phyloP scores from a whole-genome alignment of 2,329 filamentous ascomycete species.

The Aspergillus costaricaensis region DNA sequence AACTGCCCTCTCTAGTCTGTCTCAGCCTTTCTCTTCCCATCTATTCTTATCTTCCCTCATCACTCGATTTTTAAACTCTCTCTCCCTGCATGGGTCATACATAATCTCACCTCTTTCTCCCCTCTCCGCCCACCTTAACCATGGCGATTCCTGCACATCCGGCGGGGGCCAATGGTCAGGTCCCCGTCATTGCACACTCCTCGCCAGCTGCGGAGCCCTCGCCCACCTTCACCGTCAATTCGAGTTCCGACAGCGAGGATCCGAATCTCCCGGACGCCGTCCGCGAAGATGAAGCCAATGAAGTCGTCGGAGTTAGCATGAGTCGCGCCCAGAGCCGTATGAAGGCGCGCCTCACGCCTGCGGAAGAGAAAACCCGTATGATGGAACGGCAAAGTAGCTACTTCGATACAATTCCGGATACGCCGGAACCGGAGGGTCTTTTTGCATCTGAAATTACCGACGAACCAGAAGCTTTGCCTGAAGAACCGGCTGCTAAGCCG shows the following conservation, averaged over 20 bases:
- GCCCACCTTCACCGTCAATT: conserved; percentile 16
- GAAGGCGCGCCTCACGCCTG: conserved; percentile 59
- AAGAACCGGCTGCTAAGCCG: conserved; percentile 9
- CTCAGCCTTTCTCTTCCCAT: background rate
- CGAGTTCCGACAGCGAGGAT: conserved; percentile 38
- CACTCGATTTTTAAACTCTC: background rate
- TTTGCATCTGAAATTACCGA: conserved; percentile 34
- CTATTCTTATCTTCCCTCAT: conserved; percentile 1
- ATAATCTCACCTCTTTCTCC: background rate
- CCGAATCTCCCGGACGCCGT: conserved; percentile 22
- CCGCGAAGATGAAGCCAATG: conserved; percentile 39
- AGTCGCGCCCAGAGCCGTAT: conserved; percentile 58
- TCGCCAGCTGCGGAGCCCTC: conserved; percentile 1
- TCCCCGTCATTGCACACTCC: background rate
- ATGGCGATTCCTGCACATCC: background rate
- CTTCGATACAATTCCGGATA: conserved; percentile 46
- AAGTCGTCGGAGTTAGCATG: conserved; percentile 61
- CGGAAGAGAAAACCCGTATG: conserved; percentile 60
- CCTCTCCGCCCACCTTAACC: background rate
- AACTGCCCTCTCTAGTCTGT: background rate
- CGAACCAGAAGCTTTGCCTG: conserved; percentile 33
- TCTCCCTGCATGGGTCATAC: background rate
- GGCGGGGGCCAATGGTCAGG: background rate
- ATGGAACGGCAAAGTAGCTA: conserved; percentile 54
- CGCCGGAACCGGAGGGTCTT: conserved; percentile 31